A percentile compares a stretch with the other conserved stretches of the same genome.
These are phyloP conservation scores for Ogataea sp. DNA, from an alignment of 805 yeast genomes.

Conservation along the genomic window DNA sequence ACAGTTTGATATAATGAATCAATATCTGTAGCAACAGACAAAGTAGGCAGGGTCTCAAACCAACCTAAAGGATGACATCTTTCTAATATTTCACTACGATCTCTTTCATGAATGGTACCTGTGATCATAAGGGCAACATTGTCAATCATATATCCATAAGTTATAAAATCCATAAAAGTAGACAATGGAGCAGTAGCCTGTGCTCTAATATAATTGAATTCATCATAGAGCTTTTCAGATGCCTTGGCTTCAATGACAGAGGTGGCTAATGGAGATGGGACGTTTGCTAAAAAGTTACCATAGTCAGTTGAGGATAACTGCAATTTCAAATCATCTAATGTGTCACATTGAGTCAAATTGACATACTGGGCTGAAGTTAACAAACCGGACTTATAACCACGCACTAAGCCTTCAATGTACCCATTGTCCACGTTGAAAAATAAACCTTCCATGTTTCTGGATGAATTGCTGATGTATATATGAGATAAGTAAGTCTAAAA, in stretches of 20 bases:
- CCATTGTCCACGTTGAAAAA: slow-evolving; percentile 87
- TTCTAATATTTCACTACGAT: slow-evolving; percentile 75
- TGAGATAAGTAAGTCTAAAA: no score
- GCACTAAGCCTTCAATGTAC: slow-evolving; percentile 86
- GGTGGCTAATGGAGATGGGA: slow-evolving; percentile 78
- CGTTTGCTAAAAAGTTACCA: slow-evolving; percentile 80
- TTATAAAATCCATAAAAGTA: slow-evolving; percentile 83
- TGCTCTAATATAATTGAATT: slow-evolving; percentile 76
- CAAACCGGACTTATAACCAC: slow-evolving; percentile 88
- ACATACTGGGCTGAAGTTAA: slow-evolving; percentile 73
- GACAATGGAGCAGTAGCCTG: slow-evolving; percentile 78
- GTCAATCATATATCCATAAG: slow-evolving; percentile 97
- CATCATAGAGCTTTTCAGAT: slow-evolving; percentile 63
- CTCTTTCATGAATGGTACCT: slow-evolving; percentile 94
- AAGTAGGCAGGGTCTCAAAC: slow-evolving; percentile 95
- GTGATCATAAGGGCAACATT: slow-evolving; percentile 93
- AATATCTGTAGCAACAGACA: slow-evolving; percentile 89
- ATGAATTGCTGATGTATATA: no score
- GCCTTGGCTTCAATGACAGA: slow-evolving; percentile 78
- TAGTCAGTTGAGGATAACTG: slow-evolving; percentile 95
- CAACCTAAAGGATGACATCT: slow-evolving; percentile 97
- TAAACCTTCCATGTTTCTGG: slow-evolving; percentile 72
- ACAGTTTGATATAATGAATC: slow-evolving; percentile 91
- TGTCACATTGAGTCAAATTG: slow-evolving; percentile 93
- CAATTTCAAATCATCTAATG: slow-evolving; percentile 85